Evolutionary conservation across 2,329 filamentous ascomycete genomes (phyloP).

Genomic region (Diaporthe eres): DNA sequence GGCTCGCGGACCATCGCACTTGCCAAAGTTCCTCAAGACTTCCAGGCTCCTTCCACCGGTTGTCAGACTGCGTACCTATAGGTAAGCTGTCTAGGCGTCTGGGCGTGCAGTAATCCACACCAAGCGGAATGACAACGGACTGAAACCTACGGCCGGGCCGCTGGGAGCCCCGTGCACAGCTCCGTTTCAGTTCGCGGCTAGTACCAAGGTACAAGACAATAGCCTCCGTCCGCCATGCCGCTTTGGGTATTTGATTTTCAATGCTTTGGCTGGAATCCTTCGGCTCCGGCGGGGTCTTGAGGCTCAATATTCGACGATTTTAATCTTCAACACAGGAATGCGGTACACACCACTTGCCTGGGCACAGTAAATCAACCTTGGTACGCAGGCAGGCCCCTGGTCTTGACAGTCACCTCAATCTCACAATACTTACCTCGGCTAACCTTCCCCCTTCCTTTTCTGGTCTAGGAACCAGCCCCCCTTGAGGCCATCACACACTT

Average conservation of each 20-base stretch:
- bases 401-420: not conserved
- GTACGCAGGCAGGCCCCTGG: not conserved
- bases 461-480: not conserved
- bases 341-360: not conserved
- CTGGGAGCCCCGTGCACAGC: conserved; percentile 1
- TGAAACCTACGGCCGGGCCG: conserved; percentile 26
- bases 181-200: conserved; percentile 21
- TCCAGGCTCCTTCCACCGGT: conserved; percentile 14
- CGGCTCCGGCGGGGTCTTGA: not conserved
- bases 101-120: not conserved
- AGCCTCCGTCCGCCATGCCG: not conserved
- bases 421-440: not conserved
- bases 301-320: not conserved
- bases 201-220: not conserved
- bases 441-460: not conserved
- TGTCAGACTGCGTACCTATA: too few species aligned
- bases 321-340: not conserved
- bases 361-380: not conserved
- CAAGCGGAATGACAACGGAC: not conserved
- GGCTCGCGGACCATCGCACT: conserved; percentile 8
- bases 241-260: not conserved
- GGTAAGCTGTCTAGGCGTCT: not conserved
- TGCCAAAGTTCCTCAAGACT: conserved; percentile 10
- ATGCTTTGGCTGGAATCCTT: not conserved
- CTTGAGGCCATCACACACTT: conserved; percentile 22